Conservation (phyloP, 805 yeast species). For the Wickerhamomyces subpelliculosus region DNA sequence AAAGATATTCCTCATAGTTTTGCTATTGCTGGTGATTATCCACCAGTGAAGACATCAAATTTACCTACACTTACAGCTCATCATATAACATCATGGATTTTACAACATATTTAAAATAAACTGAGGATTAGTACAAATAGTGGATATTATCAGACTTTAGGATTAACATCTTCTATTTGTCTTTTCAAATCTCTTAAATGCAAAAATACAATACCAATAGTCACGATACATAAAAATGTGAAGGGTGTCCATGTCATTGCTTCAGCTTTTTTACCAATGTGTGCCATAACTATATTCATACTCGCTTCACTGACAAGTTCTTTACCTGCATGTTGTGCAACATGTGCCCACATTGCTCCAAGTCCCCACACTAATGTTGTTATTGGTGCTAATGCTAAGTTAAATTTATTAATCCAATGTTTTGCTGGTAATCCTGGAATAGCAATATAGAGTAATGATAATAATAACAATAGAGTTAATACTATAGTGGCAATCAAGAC, state of each 20-base stretch:
- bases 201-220: constrained; percentile 29
- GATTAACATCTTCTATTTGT: constrained; percentile 17
- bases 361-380: constrained; percentile 51
- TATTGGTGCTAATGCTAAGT: constrained; percentile 27
- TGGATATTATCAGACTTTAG: constrained; percentile 16
- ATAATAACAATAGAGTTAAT: constrained; percentile 33
- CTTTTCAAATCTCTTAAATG: constrained; percentile 28
- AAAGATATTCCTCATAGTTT: constrained; percentile 32
- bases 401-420: constrained; percentile 19
- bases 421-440: constrained; percentile 45
- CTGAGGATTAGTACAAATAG: neutral
- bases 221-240: constrained; percentile 35
- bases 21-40: constrained; percentile 34
- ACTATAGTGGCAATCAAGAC: constrained; percentile 42
- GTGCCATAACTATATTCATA: constrained; percentile 38
- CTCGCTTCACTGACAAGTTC: constrained; percentile 42
- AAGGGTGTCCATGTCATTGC: constrained; percentile 59
- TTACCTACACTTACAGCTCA: constrained; percentile 19
- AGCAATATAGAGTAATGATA: constrained; percentile 34
- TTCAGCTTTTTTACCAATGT: constrained; percentile 43
- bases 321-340: constrained; percentile 41
- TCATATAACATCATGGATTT: constrained; percentile 14
- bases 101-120: constrained; percentile 9
- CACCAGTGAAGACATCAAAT: constrained; percentile 24
- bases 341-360: constrained; percentile 58